Percentiles rank a stretch among this genome's conserved stretches.
Evolutionary conservation across 2,329 filamentous ascomycete species (phyloP).

Genomic region (Paraphaeosphaeria minitans): DNA sequence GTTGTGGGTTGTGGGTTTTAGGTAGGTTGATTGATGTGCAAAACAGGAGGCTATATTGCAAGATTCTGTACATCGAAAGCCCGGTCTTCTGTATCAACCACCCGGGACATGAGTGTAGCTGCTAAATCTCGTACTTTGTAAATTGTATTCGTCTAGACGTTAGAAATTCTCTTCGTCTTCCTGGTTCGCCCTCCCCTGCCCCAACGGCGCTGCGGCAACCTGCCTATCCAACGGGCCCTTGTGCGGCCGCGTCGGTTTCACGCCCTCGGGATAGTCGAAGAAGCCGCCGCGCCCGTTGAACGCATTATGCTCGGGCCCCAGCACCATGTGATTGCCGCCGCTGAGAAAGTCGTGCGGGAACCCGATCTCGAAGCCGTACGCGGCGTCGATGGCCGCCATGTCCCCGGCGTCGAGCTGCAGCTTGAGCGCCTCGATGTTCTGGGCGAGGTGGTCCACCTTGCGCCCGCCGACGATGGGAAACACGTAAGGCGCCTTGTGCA

Average conservation of each 20-base stretch:
- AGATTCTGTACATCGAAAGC: no score
- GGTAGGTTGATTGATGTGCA: no score
- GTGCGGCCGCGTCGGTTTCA: conserved; percentile 34
- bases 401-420: conserved; percentile 66
- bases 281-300: conserved; percentile 25
- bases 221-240: conserved; percentile 26
- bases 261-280: conserved; percentile 32
- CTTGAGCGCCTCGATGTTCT: conserved; percentile 70
- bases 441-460: conserved; percentile 70
- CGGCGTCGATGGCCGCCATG: conserved; percentile 68
- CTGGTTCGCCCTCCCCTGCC: not conserved
- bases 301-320: conserved; percentile 32
- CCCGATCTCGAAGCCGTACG: conserved; percentile 66
- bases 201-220: not conserved
- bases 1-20: no score
- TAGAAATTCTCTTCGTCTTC: not conserved
- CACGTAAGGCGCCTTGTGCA: conserved; percentile 73
- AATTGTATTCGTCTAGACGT: not conserved
- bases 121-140: not conserved
- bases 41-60: no score
- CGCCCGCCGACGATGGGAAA: conserved; percentile 75
- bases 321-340: conserved; percentile 23
- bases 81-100: no score
- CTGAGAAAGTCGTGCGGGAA: conserved; percentile 59
- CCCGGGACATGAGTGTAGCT: no score